Evolutionary conservation across 805 yeast species (phyloP), one percentile per base, ranked within the genome.

Genomic region (Saturnispora quitensis): DNA sequence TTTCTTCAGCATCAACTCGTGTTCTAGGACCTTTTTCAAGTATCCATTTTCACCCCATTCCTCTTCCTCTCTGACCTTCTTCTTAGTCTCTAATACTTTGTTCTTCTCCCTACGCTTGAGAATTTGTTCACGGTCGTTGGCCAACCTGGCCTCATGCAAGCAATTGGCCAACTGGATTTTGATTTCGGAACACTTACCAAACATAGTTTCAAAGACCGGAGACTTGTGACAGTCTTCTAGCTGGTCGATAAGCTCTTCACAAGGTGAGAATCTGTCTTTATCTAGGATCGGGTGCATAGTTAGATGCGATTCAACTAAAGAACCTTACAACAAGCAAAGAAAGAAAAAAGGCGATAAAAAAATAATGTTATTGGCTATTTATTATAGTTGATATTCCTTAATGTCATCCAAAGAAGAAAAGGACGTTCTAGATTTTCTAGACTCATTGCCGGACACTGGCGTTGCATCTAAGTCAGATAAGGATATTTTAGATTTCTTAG

Each of bases 211-310:
- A 54, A 85, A 59, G 58, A 82, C 84, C 51, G 82, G 84, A 50
- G 75, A 75, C 53, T 80, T 75, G 61, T 90, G 97, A 65, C 99
- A 91, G 63, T 87, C 84, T 60, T 91, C 96, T 5, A 91, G 76
- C 0, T 95, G 97, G 55, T 84, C 82, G 65, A 93, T 89, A 40
- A 89, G 75, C 55, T 84, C 86, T 49, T 78, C 81, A 67, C 99
- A 91, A 18, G 85, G 85, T 76, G 52, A 50, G 25, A 49, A 46
- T 25, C 56, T 40, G 8, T 57, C 63, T 50, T 60, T 62, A 44
- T 62, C 66, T 27, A 62, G 53, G 40, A 59, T 56, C 34, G 66
- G 64, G 54, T 62, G 66, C 66, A 62, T 62, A 12, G 27, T 55
- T n/a, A 18, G 22, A 5, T 9, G 42, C 22, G 12, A 10, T 17